Evolutionary conservation across 345 rosid species (phyloP), one percentile per base, ranked within the genome.

Genomic region (Eutrema japonicum): DNA sequence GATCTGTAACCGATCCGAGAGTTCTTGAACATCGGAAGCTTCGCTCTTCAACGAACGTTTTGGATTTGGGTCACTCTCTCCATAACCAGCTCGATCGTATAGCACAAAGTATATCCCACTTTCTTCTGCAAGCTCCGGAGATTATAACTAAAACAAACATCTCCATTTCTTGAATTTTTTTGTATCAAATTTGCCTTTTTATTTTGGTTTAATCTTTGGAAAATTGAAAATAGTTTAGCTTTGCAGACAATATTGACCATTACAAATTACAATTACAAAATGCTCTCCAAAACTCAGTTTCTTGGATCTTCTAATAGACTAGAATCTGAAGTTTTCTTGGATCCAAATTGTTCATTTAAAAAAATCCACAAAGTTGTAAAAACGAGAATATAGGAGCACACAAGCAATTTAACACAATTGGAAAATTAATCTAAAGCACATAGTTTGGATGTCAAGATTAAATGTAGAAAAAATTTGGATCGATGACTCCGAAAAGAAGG

Each of bases 81-180:
- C 96, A 49, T 94, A 94, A 12, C 98, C 98, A 14, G 98, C 97
- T 56, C 98, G 81, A 76, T 94, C 98, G 18, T 78, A 88, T 55
- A 71, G 66, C 83, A 91, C 76, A 70, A 94, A 73, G 69, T 84
- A 85, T 81, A 94, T 78, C 67, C 89, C 90, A 81, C 82, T 36
- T 71, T 87, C 87, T 53, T 88, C 88, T 56, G 87, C 79, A 42
- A 91, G 45, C 65, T 81, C 96, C 96, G 91, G 94, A 77, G 82
- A 79, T 77, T 81, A 82, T 68, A 75, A 83, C 72, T 78, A 83
- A 77, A 70, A 41, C 65, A 43, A 68, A n/a, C 50, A 53, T 42
- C 27, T 40, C 29, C 5, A 22, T 22, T 40, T 59, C 40, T 58
- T 57, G 6, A 56, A 14, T 9, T 40, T 58, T 5, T 22, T 22